phyloP scores from a whole-genome alignment of 305 asterid genomes.

The Euphrasia arctica region DNA sequence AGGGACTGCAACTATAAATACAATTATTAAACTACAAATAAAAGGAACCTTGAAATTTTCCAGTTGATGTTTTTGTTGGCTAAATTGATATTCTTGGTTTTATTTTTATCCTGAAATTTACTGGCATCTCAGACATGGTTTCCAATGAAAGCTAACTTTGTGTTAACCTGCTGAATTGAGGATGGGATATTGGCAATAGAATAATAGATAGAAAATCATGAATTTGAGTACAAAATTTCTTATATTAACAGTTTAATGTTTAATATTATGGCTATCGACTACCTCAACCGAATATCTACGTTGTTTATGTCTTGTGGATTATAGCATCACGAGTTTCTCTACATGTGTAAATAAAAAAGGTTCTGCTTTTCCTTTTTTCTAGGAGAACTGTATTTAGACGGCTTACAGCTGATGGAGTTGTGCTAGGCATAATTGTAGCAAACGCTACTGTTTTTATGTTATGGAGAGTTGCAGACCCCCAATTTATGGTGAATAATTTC shows the following conservation, averaged over 20 bases:
- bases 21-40: not conserved
- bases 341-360: not conserved
- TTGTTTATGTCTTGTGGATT: conserved; percentile 8
- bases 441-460: conserved; percentile 71
- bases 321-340: conserved; percentile 11
- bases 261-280: conserved; percentile 3
- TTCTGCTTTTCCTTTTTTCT: conserved; percentile 20
- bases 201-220: conserved; percentile 9
- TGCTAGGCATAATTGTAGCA: conserved; percentile 57
- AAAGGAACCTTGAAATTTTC: not conserved
- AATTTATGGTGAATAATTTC: conserved; percentile 78
- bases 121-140: conserved; percentile 1
- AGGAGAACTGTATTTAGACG: conserved; percentile 59
- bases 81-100: not conserved
- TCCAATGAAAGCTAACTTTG: not conserved
- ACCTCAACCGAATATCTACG: conserved; percentile 1
- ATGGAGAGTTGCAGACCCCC: conserved; percentile 56
- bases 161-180: not conserved
- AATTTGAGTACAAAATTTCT: not conserved
- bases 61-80: not conserved
- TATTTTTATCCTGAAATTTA: too few relatives aligned
- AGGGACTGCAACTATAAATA: not conserved
- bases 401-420: conserved; percentile 66
- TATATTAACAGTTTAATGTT: not conserved
- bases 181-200: not conserved